phyloP scores from a whole-genome alignment of 192 early-diverging fungal species.

The Coemansia sp. region DNA sequence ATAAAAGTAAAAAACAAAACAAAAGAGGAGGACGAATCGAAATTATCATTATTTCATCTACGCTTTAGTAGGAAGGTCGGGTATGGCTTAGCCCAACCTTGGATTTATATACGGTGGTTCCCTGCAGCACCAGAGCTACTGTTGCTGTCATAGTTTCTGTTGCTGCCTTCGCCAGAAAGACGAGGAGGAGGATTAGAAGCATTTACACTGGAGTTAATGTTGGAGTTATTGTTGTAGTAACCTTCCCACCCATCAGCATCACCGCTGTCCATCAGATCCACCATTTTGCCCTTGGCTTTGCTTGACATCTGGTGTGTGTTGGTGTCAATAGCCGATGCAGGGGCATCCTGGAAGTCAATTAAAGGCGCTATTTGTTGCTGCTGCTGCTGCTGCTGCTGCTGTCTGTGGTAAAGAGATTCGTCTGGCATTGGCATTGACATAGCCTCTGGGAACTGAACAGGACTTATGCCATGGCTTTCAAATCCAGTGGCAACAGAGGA shows the following conservation, averaged over 20 bases:
- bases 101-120: background rate
- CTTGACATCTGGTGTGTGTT: constrained; percentile 30
- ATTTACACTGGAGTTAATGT: constrained; percentile 5
- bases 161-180: background rate
- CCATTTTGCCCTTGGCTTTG: constrained; percentile 53
- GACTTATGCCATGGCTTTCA: constrained; percentile 6
- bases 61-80: background rate
- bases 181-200: background rate
- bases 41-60: background rate
- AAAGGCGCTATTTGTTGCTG: background rate
- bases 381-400: constrained; percentile 12
- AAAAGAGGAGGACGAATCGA: background rate
- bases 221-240: constrained; percentile 9
- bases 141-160: background rate
- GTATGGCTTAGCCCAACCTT: background rate
- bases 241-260: constrained; percentile 3
- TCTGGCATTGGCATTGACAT: background rate
- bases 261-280: constrained; percentile 14
- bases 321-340: background rate
- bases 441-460: background rate
- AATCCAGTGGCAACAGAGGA: constrained; percentile 11
- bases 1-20: background rate
- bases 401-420: background rate
- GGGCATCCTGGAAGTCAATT: constrained; percentile 9
- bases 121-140: background rate